These are phyloP conservation scores for Globisporangium paroecandrum DNA, from an alignment of 352 stramenopile species.

Conservation along the genomic window DNA sequence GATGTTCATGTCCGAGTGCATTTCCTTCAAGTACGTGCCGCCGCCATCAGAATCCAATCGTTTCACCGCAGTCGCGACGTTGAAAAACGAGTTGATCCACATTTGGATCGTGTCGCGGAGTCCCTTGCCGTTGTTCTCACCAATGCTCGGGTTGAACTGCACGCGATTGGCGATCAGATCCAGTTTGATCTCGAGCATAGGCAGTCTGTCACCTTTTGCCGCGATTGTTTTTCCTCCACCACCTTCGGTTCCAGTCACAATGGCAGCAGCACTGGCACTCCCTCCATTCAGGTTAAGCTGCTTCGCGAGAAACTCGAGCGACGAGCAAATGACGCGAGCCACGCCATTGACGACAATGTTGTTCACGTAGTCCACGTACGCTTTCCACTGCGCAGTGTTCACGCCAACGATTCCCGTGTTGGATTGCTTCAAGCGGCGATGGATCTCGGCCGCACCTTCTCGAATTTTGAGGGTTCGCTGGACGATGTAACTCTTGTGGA, in stretches of 20 bases:
- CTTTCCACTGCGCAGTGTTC: constrained; percentile 95
- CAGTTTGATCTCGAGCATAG: constrained; percentile 97
- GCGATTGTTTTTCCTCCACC: constrained; percentile 31
- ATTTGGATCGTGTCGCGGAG: constrained; percentile 93
- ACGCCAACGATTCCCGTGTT: constrained; percentile 93
- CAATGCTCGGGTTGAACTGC: constrained; percentile 86
- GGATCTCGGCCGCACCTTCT: constrained; percentile 94
- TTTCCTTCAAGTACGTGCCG: constrained; percentile 96
- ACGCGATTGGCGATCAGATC: constrained; percentile 89
- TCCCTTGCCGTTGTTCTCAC: constrained; percentile 91
- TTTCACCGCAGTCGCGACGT: constrained; percentile 95
- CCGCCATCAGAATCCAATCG: constrained; percentile 92
- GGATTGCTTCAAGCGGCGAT: constrained; percentile 94
- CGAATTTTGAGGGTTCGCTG: constrained; percentile 94
- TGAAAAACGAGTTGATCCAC: constrained; percentile 97
- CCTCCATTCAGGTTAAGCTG: constrained; percentile 90
- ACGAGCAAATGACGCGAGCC: constrained; percentile 81
- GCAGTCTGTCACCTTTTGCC: constrained; percentile 58
- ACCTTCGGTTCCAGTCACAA: constrained; percentile 40
- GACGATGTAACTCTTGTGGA: constrained; percentile 92
- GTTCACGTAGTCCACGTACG: constrained; percentile 98
- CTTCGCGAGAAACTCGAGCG: constrained; percentile 91
- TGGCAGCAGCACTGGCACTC: constrained; percentile 22
- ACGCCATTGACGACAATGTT: constrained; percentile 96
- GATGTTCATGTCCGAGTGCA: constrained; percentile 95